phyloP scores from a whole-genome alignment of 2,329 filamentous ascomycete genomes.

The Pseudogymnoascus sp. region DNA sequence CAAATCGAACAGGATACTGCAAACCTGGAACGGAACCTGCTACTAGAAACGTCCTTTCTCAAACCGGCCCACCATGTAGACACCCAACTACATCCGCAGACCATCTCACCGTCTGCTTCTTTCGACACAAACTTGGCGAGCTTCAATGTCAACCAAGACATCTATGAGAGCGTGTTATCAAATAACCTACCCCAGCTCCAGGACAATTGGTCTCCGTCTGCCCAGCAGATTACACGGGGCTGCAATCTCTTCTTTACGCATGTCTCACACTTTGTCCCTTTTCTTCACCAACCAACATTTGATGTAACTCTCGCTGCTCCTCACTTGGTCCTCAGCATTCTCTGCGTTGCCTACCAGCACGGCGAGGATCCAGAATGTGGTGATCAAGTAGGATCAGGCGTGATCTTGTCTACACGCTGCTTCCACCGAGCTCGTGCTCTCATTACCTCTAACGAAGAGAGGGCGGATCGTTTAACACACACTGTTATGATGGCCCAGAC shows the following conservation, averaged over 20 bases:
- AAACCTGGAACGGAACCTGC: conserved; percentile 20
- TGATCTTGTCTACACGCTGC: conserved; percentile 30
- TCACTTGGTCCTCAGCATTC: conserved; percentile 33
- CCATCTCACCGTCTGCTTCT: neutral
- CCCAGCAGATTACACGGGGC: conserved; percentile 29
- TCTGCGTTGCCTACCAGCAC: conserved; percentile 36
- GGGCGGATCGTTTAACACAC: conserved; percentile 16
- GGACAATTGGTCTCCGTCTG: conserved; percentile 31
- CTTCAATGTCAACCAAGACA: conserved; percentile 2
- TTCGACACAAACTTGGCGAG: conserved; percentile 12
- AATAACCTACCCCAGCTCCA: conserved; percentile 20
- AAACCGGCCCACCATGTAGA: conserved; percentile 7
- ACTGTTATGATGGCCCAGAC: conserved; percentile 33
- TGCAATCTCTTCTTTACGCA: conserved; percentile 34
- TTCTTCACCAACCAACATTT: conserved; percentile 35
- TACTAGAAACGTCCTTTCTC: conserved; percentile 19
- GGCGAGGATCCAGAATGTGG: conserved; percentile 33
- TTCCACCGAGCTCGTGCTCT: conserved; percentile 31
- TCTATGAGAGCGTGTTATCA: conserved; percentile 19
- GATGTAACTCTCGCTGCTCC: conserved; percentile 24
- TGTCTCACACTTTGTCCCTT: conserved; percentile 35
- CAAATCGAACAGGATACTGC: conserved; percentile 18
- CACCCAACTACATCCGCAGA: neutral
- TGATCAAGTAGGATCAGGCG: conserved; percentile 25
- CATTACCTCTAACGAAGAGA: conserved; percentile 22